Conservation (phyloP, 2,329 filamentous ascomycete genomes). For the Aspergillus piperis region DNA sequence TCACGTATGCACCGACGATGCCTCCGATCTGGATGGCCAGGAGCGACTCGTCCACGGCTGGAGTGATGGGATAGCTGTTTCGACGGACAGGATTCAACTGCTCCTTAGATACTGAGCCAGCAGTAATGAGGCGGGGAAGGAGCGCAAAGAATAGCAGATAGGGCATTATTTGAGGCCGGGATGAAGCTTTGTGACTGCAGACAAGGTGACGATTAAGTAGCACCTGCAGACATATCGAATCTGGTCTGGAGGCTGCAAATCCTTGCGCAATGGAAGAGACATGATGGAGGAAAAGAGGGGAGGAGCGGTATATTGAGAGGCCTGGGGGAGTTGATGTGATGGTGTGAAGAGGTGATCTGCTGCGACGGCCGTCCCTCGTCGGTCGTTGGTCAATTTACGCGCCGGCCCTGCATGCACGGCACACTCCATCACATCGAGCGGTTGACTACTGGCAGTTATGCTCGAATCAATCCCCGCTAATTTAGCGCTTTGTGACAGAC, state of each 20-base stretch:
- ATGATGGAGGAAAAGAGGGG: slow-evolving; percentile 22
- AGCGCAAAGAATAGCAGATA: slow-evolving; percentile 13
- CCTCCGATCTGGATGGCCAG: slow-evolving; percentile 81
- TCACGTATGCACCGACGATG: slow-evolving; percentile 79
- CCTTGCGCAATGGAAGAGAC: slow-evolving; percentile 25
- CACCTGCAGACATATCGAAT: slow-evolving; percentile 20
- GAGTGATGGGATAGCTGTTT: slow-evolving; percentile 15
- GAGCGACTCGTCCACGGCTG: slow-evolving; percentile 60
- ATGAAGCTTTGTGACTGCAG: slow-evolving; percentile 8
- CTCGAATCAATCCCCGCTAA: not conserved
- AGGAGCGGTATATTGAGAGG: slow-evolving; percentile 23
- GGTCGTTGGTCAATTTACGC: slow-evolving; percentile 33
- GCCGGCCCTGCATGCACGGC: slow-evolving; percentile 26
- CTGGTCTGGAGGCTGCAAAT: slow-evolving; percentile 30
- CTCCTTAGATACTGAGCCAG: slow-evolving; percentile 18
- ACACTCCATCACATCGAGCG: slow-evolving; percentile 8
- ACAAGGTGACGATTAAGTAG: slow-evolving; percentile 23
- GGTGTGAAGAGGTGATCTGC: slow-evolving; percentile 22
- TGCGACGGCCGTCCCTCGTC: slow-evolving; percentile 6
- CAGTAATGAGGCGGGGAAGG: slow-evolving; percentile 12
- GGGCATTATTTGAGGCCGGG: slow-evolving; percentile 15
- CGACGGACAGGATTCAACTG: slow-evolving; percentile 5
- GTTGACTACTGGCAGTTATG: not conserved
- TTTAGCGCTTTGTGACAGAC: not conserved
- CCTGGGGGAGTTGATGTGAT: slow-evolving; percentile 28